A percentile compares a stretch with the other conserved stretches of the same genome.
phyloP scores from a whole-genome alignment of 148 eudicot genomes.

The Rhododendron henanense region DNA sequence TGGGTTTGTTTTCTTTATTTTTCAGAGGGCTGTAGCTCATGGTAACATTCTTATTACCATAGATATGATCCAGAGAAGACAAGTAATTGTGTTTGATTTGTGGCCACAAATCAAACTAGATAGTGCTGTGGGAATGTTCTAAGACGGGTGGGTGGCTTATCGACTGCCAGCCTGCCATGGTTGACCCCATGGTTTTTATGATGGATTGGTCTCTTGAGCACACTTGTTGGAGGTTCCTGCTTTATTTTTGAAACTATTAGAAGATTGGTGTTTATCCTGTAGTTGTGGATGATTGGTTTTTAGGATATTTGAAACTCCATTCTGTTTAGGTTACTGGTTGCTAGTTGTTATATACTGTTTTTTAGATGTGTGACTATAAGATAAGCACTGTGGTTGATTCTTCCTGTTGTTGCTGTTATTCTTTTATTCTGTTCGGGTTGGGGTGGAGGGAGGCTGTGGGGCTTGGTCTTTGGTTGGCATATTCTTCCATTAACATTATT shows the following conservation, averaged over 20 bases:
- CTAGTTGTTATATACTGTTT: not conserved
- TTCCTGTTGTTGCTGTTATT: not conserved
- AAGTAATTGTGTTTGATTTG: not conserved
- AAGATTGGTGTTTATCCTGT: not conserved
- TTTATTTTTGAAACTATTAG: constrained; percentile 2
- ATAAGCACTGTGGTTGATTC: not conserved
- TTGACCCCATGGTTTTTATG: not conserved
- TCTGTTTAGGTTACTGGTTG: not conserved
- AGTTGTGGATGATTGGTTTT: not conserved
- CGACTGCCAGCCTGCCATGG: no score
- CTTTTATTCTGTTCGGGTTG: not conserved
- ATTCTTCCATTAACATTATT: not conserved
- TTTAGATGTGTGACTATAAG: not conserved
- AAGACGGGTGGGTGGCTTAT: not conserved
- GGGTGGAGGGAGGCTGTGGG: not conserved
- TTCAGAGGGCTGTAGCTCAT: not conserved
- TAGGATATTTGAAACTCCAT: not conserved
- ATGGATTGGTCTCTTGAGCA: constrained; percentile 1
- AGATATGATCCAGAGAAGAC: not conserved
- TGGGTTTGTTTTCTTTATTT: not conserved
- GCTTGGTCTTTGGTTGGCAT: not conserved
- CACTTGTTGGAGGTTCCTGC: not conserved
- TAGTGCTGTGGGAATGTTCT: not conserved
- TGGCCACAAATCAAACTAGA: not conserved
- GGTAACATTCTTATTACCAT: not conserved